These are phyloP conservation scores for Rhodamnia argentea DNA, from an alignment of 345 rosid genomes.

Conservation along the genomic window DNA sequence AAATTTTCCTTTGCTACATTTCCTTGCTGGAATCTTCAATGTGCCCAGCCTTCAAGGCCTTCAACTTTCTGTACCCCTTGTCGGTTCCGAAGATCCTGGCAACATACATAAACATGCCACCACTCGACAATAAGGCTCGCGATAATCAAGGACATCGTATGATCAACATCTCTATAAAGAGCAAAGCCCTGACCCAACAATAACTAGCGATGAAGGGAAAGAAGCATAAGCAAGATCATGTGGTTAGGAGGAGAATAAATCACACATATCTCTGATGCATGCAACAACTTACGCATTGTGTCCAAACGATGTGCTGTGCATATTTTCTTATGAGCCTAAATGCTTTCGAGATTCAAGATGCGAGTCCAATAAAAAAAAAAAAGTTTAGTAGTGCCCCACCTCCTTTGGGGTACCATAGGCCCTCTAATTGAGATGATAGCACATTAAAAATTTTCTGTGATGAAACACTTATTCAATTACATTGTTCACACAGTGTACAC, in stretches of 20 bases:
- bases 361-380: not conserved
- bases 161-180: not conserved
- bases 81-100: slow-evolving; percentile 93
- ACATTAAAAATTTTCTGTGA: not conserved
- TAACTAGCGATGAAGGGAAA: not conserved
- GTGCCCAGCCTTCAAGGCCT: slow-evolving; percentile 45
- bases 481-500: not conserved
- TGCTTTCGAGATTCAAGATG: not conserved
- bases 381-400: not conserved
- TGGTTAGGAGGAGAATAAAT: not conserved
- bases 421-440: not conserved
- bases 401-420: not conserved
- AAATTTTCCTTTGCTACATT: slow-evolving; percentile 4
- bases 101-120: not conserved
- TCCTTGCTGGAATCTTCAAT: slow-evolving; percentile 23
- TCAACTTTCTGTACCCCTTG: slow-evolving; percentile 82
- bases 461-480: not conserved
- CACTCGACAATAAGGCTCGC: not conserved
- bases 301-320: not conserved
- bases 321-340: not conserved
- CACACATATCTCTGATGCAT: not conserved
- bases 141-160: not conserved
- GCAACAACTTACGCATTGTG: not conserved
- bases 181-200: not conserved
- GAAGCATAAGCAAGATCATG: not conserved